Conservation (phyloP, 306 rosid species). For the Acacia acuminata region DNA sequence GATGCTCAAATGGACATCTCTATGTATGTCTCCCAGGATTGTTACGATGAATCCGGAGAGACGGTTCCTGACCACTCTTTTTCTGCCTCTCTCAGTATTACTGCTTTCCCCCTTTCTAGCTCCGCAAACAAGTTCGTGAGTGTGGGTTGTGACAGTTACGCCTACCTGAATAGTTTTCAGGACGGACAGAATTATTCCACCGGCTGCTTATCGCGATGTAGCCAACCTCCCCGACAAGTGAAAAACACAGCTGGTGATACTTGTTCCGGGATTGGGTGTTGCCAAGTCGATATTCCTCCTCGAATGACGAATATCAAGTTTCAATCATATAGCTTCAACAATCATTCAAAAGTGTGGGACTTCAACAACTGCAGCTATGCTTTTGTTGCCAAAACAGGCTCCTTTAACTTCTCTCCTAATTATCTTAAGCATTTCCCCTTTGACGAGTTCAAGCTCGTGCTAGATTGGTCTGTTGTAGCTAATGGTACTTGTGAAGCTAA, state of each 20-base stretch:
- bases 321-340: rapidly evolving
- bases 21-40: not conserved
- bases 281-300: conserved; percentile 21
- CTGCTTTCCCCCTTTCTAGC: conserved; percentile 14
- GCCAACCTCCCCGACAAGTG: not conserved
- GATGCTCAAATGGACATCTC: not conserved
- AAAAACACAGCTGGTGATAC: not conserved
- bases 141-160: conserved; percentile 25
- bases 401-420: conserved; percentile 7
- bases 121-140: conserved; percentile 11
- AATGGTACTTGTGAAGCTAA: not conserved
- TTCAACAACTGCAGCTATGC: conserved; percentile 29
- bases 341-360: not conserved
- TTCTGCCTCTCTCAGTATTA: rapidly evolving
- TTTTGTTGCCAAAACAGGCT: conserved; percentile 24
- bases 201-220: conserved; percentile 16
- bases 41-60: not conserved
- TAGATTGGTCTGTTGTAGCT: not conserved
- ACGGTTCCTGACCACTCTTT: rapidly evolving
- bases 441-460: rapidly evolving
- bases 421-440: rapidly evolving
- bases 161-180: not conserved
- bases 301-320: not conserved
- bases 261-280: conserved; percentile 29
- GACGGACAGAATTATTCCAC: not conserved